Base-by-base conservation (phyloP, 1,284 basidiomycete species). In the Microbotryum lychnidis-dioicae region DNA sequence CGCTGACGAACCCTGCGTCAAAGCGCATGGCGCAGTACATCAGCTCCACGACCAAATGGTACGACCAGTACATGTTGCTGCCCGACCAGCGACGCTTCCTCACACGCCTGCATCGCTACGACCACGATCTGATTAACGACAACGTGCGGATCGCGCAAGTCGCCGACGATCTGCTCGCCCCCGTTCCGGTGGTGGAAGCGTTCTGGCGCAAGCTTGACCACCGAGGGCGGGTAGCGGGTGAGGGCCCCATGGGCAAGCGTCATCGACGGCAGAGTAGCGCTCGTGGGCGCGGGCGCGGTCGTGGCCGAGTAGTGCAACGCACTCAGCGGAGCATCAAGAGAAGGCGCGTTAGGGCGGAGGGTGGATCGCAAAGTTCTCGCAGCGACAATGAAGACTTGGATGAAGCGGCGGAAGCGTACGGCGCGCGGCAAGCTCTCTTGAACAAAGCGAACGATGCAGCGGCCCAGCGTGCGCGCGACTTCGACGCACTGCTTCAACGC, bases 401-500 rank as follows among this genome's bases (percentile, higher is more conserved):
- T 3, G n/a, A 21, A 7, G 50, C 21, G 25, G 25, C 25, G 33
- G 52, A 37, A 49, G 20, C 23, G 56, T 54, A 53, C 47, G 46
- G 50, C 33, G 48, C 45, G 9, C 10, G 50, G 2, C 18, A 45
- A 20, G 51, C 47, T 16, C 71, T 50, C 75, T 76, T 66, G 84
- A 83, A 63, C 27, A 75, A 74, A 60, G 65, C 69, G 33, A 59
- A 57, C 27, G 68, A 67, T 14, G 66, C 68, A 14, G 63, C 66
- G 6, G 56, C 54, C 27, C 67, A 66, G 54, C 66, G 84, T 66
- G 83, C 86, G 72, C 75, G 75, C 27, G 82, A 83, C 59, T 90
- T 87, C 86, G 79, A 81, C 6, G 75, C 73, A 7, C 74, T 89
- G 57, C 73, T 89, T 7, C 67, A 71, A 48, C 77, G 75, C 12